Base-by-base conservation (phyloP, 148 eudicot genomes). In the Nyssa sinensis region DNA sequence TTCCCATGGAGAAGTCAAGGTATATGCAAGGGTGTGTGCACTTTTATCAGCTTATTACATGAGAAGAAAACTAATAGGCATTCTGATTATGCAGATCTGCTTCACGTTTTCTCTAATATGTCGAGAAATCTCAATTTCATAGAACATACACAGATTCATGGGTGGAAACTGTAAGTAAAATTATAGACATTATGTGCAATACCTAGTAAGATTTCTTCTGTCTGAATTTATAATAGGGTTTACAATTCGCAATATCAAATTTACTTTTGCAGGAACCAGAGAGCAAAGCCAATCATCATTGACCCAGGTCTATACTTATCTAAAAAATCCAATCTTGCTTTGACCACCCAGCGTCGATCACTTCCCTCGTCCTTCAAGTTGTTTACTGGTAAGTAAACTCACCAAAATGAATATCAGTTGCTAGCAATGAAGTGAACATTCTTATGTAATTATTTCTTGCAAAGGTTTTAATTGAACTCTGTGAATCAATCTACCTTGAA, bases 231-330 rank as follows among this genome's bases (percentile, higher is more conserved):
- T 24, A 55, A n/a, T 55, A 55, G 21, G 21, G 59, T n/a, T 55
- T 55, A 2, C 59, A 4, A 55, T 55, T 44, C 5, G 17, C 59
- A 19, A 57, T 21, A 64, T 25, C n/a, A n/a, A n/a, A 24, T 28
- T 47, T 65, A 41, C 14, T 76, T 72, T 27, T 81, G 76, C 86
- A 96, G 99, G 86, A 91, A 88, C 79, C 93, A 96, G 76, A 88
- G 99, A 80, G 99, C 91, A 72, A 93, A 81, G 79, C 83, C 98
- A 32, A 87, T 96, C 63, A 84, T 91, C 39, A 82, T 96, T 66
- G 99, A 96, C 83, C 99, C 99, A 37, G 99, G 88, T 7, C 93
- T 96, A 19, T 93, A 96, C 72, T 79, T 93, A 67, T 93, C 98
- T 16, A 96, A 87, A 76, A 96, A 96, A 74, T 91, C 96, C 65